Evolutionary conservation across 306 rosid species (phyloP), one percentile per base, ranked within the genome.

Genomic region (Echinosophora koreensis): DNA sequence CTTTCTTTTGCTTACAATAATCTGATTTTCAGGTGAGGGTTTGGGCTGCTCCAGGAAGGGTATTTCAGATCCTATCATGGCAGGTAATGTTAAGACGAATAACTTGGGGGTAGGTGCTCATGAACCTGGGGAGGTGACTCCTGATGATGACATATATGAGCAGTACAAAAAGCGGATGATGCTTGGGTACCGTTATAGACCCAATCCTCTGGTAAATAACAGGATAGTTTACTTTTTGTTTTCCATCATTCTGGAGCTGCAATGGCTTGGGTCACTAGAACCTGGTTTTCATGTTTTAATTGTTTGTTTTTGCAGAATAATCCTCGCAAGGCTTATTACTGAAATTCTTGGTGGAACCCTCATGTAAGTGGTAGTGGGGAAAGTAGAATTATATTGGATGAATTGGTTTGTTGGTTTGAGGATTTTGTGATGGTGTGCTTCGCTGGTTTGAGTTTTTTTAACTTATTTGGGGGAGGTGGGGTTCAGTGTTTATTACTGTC

Each of bases 91-190:
- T 44, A 96, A 96, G 88, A 89, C 77, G 47, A 82, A 96, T 81
- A 87, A 96, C 87, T 86, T 96, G 97, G 98, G 99, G 73, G 97
- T 96, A 55, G 99, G 99, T 76, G 99, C 99, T 76, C 82, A 84
- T 57, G 84, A 93, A 34, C 98, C 99, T 5, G 99, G 99, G 70
- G 99, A 96, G 68, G 98, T 96, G 70, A 87, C 87, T 64, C 37
- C 98, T 5, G 98, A 96, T 0, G 99, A 96, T 59, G 99, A 93
- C 81, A 96, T 96, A 56, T 96, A 92, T 6, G 99, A 96, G 85
- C 99, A 96, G 87, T 96, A 92, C 84, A 96, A 96, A 82, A 96
- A 96, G 88, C 89, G 99, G 35, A 96, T 96, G 99, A 96, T 96
- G 99, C 99, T 96, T 4, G 99, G 99, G 32, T 96, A 96, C 85